Evolutionary conservation across 2,329 filamentous ascomycete genomes (phyloP).

Genomic region (Hypoxylon rubiginosum): DNA sequence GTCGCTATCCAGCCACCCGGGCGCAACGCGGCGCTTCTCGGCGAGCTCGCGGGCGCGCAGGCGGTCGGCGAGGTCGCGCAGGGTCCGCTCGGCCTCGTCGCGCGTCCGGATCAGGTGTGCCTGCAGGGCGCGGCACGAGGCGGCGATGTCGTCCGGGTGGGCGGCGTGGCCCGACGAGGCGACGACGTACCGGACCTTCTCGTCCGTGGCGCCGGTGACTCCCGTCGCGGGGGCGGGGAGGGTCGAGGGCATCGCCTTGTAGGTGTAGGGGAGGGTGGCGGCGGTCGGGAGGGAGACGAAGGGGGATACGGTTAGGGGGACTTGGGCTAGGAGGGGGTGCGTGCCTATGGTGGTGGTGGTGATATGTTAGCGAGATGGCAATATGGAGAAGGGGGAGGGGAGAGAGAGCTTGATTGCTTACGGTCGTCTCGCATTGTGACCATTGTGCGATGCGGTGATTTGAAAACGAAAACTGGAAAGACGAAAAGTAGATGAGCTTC

Average conservation of each 20-base stretch:
- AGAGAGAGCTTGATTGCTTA: constrained; percentile 37
- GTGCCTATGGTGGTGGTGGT: constrained; percentile 66
- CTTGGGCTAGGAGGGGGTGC: constrained; percentile 90
- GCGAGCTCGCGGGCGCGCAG: constrained; percentile 76
- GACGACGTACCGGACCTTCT: constrained; percentile 79
- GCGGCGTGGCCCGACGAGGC: constrained; percentile 84
- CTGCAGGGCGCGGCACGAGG: constrained; percentile 83
- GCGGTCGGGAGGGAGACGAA: constrained; percentile 92
- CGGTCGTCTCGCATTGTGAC: constrained; percentile 58
- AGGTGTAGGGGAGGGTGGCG: constrained; percentile 94
- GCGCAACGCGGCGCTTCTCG: constrained; percentile 83
- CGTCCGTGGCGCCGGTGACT: constrained; percentile 56
- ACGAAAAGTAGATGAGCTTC: background rate
- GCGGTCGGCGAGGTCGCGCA: constrained; percentile 78
- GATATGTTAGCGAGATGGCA: constrained; percentile 18
- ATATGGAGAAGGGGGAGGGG: constrained; percentile 10
- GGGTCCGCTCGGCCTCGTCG: constrained; percentile 74
- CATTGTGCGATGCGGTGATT: constrained; percentile 15
- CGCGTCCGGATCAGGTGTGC: constrained; percentile 79
- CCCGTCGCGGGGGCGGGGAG: constrained; percentile 80
- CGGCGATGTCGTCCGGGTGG: constrained; percentile 87
- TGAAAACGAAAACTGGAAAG: background rate
- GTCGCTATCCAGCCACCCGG: constrained; percentile 80
- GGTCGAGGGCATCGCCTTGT: constrained; percentile 88
- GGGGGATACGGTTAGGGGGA: constrained; percentile 92